These are phyloP conservation scores for Panicum miliaceum DNA, from an alignment of 176 grass and related monocot species.

Conservation along the genomic window DNA sequence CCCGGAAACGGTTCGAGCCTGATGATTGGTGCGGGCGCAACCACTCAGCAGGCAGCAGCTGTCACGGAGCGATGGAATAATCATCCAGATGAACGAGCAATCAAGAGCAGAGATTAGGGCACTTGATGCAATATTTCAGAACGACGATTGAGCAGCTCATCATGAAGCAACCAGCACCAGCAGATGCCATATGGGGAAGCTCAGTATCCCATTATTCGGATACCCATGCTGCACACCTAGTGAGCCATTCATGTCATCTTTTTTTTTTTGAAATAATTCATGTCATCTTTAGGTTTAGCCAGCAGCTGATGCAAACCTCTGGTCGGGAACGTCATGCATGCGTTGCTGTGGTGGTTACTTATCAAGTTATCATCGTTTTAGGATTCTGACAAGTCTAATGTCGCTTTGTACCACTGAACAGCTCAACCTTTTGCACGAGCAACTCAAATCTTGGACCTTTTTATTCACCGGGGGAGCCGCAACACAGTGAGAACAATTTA, in stretches of 20 bases:
- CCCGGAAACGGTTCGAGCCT: background rate
- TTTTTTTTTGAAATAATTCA: too few species aligned
- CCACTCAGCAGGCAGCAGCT: background rate
- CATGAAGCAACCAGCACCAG: too few species aligned
- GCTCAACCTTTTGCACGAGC: background rate
- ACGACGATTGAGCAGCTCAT: background rate
- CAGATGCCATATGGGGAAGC: background rate
- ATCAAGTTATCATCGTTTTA: too few species aligned
- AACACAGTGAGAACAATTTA: constrained; percentile 40
- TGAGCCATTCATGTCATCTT: background rate
- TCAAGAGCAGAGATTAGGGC: background rate
- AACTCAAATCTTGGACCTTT: background rate
- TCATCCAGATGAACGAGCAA: background rate
- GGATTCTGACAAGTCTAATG: background rate
- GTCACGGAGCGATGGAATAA: background rate
- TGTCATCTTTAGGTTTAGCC: too few species aligned
- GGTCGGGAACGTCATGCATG: too few species aligned
- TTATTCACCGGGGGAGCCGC: constrained; percentile 4
- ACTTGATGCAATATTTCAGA: background rate
- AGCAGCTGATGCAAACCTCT: too few species aligned
- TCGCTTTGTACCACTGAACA: background rate
- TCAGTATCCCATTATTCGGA: background rate
- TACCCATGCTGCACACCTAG: background rate
- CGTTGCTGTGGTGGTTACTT: too few species aligned
- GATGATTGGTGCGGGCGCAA: constrained; percentile 8